Conservation (phyloP, 768 basidiomycete species). For the Podaxis pistillaris region DNA sequence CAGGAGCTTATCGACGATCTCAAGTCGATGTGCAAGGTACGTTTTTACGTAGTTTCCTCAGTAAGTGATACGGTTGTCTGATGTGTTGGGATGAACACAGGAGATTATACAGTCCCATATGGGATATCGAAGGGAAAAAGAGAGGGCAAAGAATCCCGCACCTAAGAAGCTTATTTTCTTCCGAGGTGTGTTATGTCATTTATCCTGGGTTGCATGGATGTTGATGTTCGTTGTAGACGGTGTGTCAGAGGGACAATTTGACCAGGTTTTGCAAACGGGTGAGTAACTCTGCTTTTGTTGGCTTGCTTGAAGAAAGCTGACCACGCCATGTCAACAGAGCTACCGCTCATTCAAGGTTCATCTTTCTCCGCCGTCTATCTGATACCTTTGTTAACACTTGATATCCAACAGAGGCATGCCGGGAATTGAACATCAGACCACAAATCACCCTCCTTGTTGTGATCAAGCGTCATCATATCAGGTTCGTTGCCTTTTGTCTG, state of each 20-base stretch:
- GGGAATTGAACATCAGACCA: slow-evolving; percentile 52
- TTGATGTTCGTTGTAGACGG: slow-evolving; percentile 35
- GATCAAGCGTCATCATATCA: slow-evolving; percentile 72
- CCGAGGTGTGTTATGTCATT: slow-evolving; percentile 44
- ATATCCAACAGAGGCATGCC: slow-evolving; percentile 54
- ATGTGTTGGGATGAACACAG: slow-evolving; percentile 30
- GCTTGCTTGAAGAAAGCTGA: background rate
- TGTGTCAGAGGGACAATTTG: slow-evolving; percentile 50
- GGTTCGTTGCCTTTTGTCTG: slow-evolving; percentile 23
- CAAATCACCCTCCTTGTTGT: slow-evolving; percentile 77
- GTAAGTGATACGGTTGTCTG: background rate
- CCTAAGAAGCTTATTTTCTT: slow-evolving; percentile 71
- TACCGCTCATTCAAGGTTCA: slow-evolving; percentile 58
- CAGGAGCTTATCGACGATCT: slow-evolving; percentile 73
- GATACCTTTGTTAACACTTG: background rate
- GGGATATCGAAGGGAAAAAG: slow-evolving; percentile 45
- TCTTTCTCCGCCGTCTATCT: background rate
- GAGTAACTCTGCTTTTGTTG: slow-evolving; percentile 14
- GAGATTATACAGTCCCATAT: slow-evolving; percentile 53
- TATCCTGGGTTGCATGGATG: slow-evolving; percentile 12
- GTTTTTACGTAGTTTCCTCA: slow-evolving; percentile 2
- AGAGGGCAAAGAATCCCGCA: slow-evolving; percentile 37
- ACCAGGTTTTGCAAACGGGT: slow-evolving; percentile 56
- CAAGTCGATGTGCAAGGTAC: slow-evolving; percentile 58
- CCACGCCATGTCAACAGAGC: slow-evolving; percentile 37